Evolutionary conservation across 2,329 filamentous ascomycete genomes (phyloP), one percentile per base, ranked within the genome.

Genomic region (Colletotrichum sp.): DNA sequence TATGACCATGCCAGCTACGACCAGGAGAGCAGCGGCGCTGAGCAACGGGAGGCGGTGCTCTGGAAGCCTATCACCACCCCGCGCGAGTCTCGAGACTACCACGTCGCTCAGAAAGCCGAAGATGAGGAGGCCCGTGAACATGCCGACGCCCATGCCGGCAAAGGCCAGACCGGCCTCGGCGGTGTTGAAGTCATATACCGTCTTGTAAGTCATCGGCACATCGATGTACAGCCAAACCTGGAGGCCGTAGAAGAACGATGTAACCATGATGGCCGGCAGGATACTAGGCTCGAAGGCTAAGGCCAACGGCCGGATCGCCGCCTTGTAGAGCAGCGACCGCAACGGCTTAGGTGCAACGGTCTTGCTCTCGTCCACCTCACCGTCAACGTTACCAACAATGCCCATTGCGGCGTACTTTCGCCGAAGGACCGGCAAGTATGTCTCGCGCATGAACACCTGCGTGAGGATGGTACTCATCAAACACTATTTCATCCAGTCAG

Each of bases 141-240:
- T 69, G 5, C 59, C 64, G 7, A 72, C 27, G 11, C 65, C 61
- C 47, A 68, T 61, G 2, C 59, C 69, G 6, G 65, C 43, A 34
- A 74, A 74, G 8, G 61, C 55, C 33, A 61, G 18, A 4, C 69
- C 64, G 27, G 65, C 59, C 38, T 66, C 43, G 18, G 24, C 36
- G 51, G 54, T 72, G 21, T 34, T 69, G 65, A 69, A 72, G 33
- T 29, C 38, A n/a, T 62, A 69, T 6, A 66, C 65, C 8, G 36
- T 16, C 64, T 69, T 73, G 8, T 69, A 73, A 43, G 59, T 62
- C 64, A 66, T 72, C 12, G 72, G 65, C 9, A 74, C 55, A 9
- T 73, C 69, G 24, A 74, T 73, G 7, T 65, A 73, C 62, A 65
- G 24, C 69, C 59, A 66, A 8, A 69, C 69, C 15, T 73, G 65